Evolutionary conservation across 2,329 filamentous ascomycete species (phyloP), one percentile per base, ranked within the genome.

Genomic region (Mycosphaerelloides madeirae): DNA sequence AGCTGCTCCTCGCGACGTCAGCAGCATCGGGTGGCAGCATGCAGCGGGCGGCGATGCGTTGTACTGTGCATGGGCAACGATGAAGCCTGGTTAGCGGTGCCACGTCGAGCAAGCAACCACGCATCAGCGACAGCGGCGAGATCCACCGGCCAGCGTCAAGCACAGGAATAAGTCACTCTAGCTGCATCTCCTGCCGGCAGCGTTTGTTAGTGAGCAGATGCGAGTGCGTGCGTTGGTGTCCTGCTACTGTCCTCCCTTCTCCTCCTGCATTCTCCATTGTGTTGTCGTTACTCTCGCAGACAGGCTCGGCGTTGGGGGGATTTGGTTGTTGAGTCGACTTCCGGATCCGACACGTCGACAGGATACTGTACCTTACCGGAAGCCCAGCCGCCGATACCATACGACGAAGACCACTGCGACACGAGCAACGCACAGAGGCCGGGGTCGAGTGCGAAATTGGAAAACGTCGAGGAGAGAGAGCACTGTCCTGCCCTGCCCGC

Each of bases 391-490:
- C 22, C 22, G 18, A 5, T 19, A 15, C 36, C 20, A 20, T 18
- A n/a, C 28, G 28, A n/a, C 31, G 31, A 16, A 6, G 9, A 35
- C 33, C 14, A 18, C 33, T 12, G 14, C 14, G 33, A 19, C 33
- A 35, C 33, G 33, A 35, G 33, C 33, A 35, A 31, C 42, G 42
- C 42, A 44, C 42, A 38, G 15, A 39, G 36, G 31, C 42, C 19
- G 38, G 42, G 42, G 35, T 40, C 36, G 34, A 40, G 16, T 33
- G 35, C 42, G 42, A 44, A 44, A 44, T 44, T 44, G 13, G 31
- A 29, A 18, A n/a, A 13, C 28, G 14, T 31, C 9, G 29, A 6
- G 12, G 36, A n/a, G 11, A 20, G 36, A 38, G 18, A 13, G 5
- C 22, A 15, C 36, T 6, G 6, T 22, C 12, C 36, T 29, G 20